Base-by-base conservation (phyloP, 208 protist genomes). In the Leptomonas seymouri region DNA sequence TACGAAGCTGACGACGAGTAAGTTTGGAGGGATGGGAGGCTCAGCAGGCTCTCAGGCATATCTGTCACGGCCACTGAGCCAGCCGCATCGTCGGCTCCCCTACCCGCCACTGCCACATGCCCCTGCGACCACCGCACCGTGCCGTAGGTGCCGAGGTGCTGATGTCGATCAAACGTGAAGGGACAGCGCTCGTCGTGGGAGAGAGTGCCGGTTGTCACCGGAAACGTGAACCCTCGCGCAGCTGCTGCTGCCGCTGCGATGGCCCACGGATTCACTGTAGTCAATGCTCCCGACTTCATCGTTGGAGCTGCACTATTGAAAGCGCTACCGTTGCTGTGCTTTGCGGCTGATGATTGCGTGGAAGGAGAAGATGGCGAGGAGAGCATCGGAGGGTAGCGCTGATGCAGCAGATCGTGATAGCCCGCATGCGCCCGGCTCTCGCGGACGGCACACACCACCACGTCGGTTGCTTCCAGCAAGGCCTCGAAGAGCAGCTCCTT, bases 351-450 rank as follows among this genome's bases (percentile, higher is more conserved):
- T 23, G 3, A 21, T 12, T 15, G 30, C 44, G 25, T 42, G 6
- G 65, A 34, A 27, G 62, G 25, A 3, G 49, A 5, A 0, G 55
- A 23, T 34, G n/a, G 16, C 61, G 18, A 12, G 16, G 44, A 23
- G 21, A 15, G 46, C 8, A 54, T 45, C 30, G 61, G 61, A 9
- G 61, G 56, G 16, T 34, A 77, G 30, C 71, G 71, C 56, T 69
- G 66, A 50, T 90, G 84, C 36, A 78, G 59, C 21, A 77, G 42
- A 59, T 91, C 78, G 69, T 93, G 84, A 53, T 78, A 85, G 28
- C 79, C 74, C 23, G 41, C 39, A 60, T 93, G 86, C 16, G 81
- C 66, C 2, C 87, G 82, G 41, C 77, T 81, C 75, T 95, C 90
- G 2, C 80, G 84, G 28, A 83, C 71, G 8, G 77, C 73, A 44